phyloP scores from a whole-genome alignment of 306 rosid species.

The Senna tora region DNA sequence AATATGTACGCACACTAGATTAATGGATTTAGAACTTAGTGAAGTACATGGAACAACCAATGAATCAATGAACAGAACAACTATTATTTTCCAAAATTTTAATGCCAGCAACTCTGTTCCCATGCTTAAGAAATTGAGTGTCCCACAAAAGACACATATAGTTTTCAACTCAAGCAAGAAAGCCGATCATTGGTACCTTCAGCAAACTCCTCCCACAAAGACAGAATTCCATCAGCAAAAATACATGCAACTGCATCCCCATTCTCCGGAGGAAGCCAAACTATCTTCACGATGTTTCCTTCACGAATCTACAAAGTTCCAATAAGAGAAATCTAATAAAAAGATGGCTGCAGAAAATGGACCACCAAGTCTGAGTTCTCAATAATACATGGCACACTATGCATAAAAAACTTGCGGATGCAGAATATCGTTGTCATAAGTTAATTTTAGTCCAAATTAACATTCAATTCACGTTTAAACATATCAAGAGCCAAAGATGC shows the following conservation, averaged over 20 bases:
- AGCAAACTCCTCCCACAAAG: conserved; percentile 75
- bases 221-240: conserved; percentile 63
- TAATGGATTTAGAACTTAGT: background rate
- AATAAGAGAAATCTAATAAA: background rate
- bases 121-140: background rate
- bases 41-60: background rate
- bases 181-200: conserved; percentile 57
- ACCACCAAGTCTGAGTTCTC: background rate
- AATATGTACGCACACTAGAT: background rate
- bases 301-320: conserved; percentile 54
- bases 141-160: background rate
- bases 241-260: conserved; percentile 90
- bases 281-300: conserved; percentile 60
- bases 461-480: conserved; percentile 1
- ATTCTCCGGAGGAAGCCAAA: conserved; percentile 83
- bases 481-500: background rate
- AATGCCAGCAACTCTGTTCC: conserved; percentile 1
- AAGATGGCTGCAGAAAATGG: background rate
- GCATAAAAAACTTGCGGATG: background rate
- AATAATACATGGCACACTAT: background rate
- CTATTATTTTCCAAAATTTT: background rate
- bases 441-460: background rate
- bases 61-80: conserved; percentile 18
- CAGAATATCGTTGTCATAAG: background rate
- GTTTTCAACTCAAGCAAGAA: conserved; percentile 22